These are phyloP conservation scores for Urtica urens DNA, from an alignment of 306 rosid genomes.

Conservation along the genomic window DNA sequence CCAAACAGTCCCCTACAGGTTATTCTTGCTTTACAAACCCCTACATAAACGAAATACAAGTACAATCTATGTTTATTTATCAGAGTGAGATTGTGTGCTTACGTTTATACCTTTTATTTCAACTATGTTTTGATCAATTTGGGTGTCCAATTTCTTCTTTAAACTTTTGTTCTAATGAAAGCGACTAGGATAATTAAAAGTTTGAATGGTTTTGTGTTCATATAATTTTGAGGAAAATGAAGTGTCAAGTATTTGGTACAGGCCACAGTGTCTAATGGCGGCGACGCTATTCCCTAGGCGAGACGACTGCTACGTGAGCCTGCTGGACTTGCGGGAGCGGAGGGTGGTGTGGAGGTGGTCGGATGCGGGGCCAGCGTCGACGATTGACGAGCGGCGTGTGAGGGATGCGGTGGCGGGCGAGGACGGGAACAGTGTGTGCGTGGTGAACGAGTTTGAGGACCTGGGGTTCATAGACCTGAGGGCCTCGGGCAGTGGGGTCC, in stretches of 20 bases:
- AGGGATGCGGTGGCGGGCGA: conserved; percentile 92
- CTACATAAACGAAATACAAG: too few species aligned
- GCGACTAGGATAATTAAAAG: too few species aligned
- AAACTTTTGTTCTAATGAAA: too few species aligned
- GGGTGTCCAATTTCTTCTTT: too few species aligned
- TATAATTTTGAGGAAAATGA: too few species aligned
- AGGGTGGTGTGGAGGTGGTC: conserved; percentile 95
- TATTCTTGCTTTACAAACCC: too few species aligned
- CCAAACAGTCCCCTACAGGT: conserved; percentile 64
- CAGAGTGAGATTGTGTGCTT: too few species aligned
- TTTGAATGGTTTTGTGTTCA: too few species aligned
- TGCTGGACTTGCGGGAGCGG: conserved; percentile 68
- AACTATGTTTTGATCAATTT: too few species aligned
- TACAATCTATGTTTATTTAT: too few species aligned
- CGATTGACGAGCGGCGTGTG: conserved; percentile 64
- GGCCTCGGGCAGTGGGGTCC: conserved; percentile 39
- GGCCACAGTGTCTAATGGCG: conserved; percentile 71
- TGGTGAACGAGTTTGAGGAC: conserved; percentile 87
- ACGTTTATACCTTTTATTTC: too few species aligned
- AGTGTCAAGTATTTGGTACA: too few species aligned
- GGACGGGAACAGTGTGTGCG: conserved; percentile 62
- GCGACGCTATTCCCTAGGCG: conserved; percentile 86
- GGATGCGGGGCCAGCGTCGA: conserved; percentile 44
- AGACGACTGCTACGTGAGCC: conserved; percentile 79
- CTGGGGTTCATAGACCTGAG: conserved; percentile 88